Base-by-base conservation (phyloP, 2,329 filamentous ascomycete genomes). In the Penicillium occitanis region DNA sequence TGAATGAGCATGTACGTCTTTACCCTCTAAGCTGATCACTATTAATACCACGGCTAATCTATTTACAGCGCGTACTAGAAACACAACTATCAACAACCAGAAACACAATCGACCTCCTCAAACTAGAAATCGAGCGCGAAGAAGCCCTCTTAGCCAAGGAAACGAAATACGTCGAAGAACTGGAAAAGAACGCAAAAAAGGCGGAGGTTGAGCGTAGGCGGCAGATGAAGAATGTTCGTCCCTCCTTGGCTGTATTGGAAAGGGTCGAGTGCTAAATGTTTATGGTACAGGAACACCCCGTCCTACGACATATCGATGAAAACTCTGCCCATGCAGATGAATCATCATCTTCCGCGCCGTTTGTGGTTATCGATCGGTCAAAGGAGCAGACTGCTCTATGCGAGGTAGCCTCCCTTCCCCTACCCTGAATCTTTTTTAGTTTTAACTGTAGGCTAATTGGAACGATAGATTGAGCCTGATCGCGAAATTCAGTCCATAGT, bases 121-220 rank as follows among this genome's bases (percentile, higher is more conserved):
- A 76, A 35, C 73, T 76, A 3, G 79, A 81, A 62, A 78, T 82
- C 66, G 75, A 75, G 7, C 77, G 76, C 60, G 80, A 82, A 67
- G 78, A 82, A 66, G 73, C 74, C 1, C 71, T 79, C 14, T 74
- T 82, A n/a, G 76, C 74, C 14, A 72, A 72, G 8, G 80, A 82
- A 67, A 78, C 69, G 35, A 76, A 73, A 58, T 73, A 79, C 40
- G 70, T 82, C 13, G 75, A 79, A 42, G 76, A 78, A 53, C 75
- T 82, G 71, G 77, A 81, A 61, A 79, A 74, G 62, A 81, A 81
- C 63, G 76, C 79, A 22, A 81, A 78, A 67, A 71, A 75, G 44
- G 77, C 75, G 3, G 76, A 78, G 66, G 66, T 71, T 19, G 75
- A 81, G 64, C 74, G 76, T 44, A 78, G 78, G 69, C 73, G 77